Base-by-base conservation (phyloP, 2,329 filamentous ascomycete species). In the Fusarium nodosum region DNA sequence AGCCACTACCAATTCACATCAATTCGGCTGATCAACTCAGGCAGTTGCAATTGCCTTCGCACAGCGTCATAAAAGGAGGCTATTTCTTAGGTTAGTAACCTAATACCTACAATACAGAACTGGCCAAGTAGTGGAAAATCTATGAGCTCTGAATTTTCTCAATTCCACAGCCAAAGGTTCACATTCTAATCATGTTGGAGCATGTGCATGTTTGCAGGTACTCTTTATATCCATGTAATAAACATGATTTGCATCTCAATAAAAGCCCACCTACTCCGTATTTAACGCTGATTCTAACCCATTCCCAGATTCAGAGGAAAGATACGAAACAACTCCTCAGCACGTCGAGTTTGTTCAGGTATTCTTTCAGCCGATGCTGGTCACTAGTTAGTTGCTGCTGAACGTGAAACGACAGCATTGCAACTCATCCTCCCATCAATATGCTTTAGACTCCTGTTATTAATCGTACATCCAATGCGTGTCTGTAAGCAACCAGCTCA, bases 381-480 rank as follows among this genome's bases (percentile, higher is more conserved):
- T 50, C 30, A 26, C 36, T 28, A 53, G 11, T 22, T 39, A 20
- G 26, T 15, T 36, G 34, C 45, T 34, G 24, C 50, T 51, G 20
- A 20, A 41, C 38, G 46, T 36, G 39, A 26, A 39, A 36, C 31
- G 46, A 39, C 26, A 26, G 34, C 28, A n/a, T 45, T 42, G 50
- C 18, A 56, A 33, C 60, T 16, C 54, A 56, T 66, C 44, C 52
- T 56, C 39, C 34, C 41, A 51, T 53, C 42, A 46, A 20, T 44
- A 20, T 38, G 31, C 20, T 52, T 48, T 33, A 48, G 59, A 48
- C 34, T 45, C 15, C 39, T 54, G 36, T 41, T 70, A 58, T 54
- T 72, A 60, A 59, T 72, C 58, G 38, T 69, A 71, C 69, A 73
- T 33, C 41, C 28, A 36, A 44, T 51, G 26, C 18, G 42, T 34